Base-by-base conservation (phyloP, 108 stramenopile species). In the Epipyxis sp. region DNA sequence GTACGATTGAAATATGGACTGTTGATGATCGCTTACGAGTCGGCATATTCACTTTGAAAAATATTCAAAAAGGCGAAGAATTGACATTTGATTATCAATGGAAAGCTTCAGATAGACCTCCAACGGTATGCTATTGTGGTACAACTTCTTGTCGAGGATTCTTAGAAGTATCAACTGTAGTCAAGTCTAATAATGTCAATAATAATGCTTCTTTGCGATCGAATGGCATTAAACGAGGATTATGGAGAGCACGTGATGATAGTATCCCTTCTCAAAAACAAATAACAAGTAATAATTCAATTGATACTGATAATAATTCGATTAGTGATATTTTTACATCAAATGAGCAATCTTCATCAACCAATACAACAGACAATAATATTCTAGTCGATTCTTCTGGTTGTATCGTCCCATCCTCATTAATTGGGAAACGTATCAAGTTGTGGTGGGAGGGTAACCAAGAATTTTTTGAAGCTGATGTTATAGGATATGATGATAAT, bases 51-150 rank as follows among this genome's bases (percentile, higher is more conserved):
- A 6, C 61, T 32, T 6, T 37, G 27, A 25, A 37, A 10, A 6
- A 3, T 37, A 65, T 65, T 32, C 6, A 10, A 32, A 6, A 32
- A 6, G 61, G 61, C 61, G 61, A 65, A 25, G 61, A 65, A 37
- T 6, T 65, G 34, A 35, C 71, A 43, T 27, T 74, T 37, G 71
- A 74, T 25, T 74, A 74, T 74, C 25, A 57, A 10, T 74, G 71
- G 71, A 20, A 67, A 20, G 6, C 41, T 13, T 50, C 46, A 20
- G 32, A 37, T 6, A 6, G 16, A 6, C 71, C 71, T 25, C 71
- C 50, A 46, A 74, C 71, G 42, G 10, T 13, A 6, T 74, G 71
- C 42, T 74, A 57, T 25, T 74, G 71, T 74, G 32, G 71, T 34
- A 74, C 6, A 27, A 10, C 3, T 20, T 74, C 71, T 27, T 74